Evolutionary conservation across 2,329 filamentous ascomycete genomes (phyloP).

Genomic region (Clonostachys rosea): DNA sequence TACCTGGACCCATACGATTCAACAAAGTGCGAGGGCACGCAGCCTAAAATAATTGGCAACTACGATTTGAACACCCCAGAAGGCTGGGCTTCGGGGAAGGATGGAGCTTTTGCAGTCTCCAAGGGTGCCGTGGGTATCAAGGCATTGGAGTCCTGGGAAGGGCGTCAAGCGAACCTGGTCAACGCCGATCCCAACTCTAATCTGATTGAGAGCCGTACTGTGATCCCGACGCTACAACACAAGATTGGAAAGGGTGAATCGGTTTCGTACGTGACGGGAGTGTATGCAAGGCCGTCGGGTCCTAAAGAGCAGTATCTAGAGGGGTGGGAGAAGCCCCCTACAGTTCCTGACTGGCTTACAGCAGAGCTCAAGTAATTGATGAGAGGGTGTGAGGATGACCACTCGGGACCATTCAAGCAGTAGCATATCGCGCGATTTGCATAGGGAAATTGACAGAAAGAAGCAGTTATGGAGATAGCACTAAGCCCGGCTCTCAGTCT

Average conservation of each 20-base stretch:
- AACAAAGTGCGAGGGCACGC: conserved; percentile 41
- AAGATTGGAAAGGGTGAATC: conserved; percentile 52
- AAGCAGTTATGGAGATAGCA: no score
- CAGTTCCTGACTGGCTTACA: conserved; percentile 54
- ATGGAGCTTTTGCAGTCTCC: conserved; percentile 52
- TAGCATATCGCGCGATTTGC: no score
- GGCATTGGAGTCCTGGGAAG: conserved; percentile 43
- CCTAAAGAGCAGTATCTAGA: conserved; percentile 48
- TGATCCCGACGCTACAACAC: conserved; percentile 65
- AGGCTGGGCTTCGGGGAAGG: conserved; percentile 42
- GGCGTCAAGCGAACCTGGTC: conserved; percentile 58
- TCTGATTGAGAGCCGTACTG: conserved; percentile 65
- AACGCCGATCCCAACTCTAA: conserved; percentile 79
- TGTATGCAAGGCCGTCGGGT: conserved; percentile 64
- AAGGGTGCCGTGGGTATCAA: conserved; percentile 48
- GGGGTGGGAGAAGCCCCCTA: conserved; percentile 56
- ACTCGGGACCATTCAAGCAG: no score
- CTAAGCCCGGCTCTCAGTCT: no score
- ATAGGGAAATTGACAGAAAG: no score
- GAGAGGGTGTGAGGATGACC: no score
- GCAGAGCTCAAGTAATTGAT: not conserved
- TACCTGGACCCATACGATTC: conserved; percentile 45
- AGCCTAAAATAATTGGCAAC: conserved; percentile 53
- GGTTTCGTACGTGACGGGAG: conserved; percentile 64
- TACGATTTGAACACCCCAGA: conserved; percentile 52